Evolutionary conservation across 2,329 filamentous ascomycete species (phyloP).

Genomic region (Apiospora hydei): DNA sequence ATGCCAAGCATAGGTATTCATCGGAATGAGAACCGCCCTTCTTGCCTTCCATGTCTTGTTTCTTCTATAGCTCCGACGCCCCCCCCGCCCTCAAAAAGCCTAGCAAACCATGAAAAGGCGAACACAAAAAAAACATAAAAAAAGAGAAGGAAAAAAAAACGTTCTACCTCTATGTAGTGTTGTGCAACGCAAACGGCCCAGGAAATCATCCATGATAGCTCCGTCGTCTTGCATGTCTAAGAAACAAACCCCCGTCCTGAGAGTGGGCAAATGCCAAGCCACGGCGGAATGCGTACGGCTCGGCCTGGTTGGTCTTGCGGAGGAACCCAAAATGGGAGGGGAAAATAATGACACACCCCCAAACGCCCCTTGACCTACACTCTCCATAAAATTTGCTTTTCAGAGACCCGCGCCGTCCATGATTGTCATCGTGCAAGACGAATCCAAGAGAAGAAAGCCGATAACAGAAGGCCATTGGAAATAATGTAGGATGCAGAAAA

Average conservation of each 20-base stretch:
- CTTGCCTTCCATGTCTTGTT: slow-evolving; percentile 7
- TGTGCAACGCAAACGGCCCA: slow-evolving; percentile 8
- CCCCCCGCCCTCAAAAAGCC: neutral
- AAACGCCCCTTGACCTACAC: slow-evolving; percentile 13
- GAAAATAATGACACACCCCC: neutral
- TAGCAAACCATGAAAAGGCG: neutral
- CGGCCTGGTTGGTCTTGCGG: neutral
- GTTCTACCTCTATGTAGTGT: slow-evolving; percentile 15
- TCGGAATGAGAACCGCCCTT: slow-evolving; percentile 9
- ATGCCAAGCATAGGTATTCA: slow-evolving; percentile 1
- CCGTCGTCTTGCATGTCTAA: slow-evolving; percentile 13
- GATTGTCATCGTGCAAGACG: slow-evolving; percentile 15
- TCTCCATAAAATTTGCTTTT: slow-evolving; percentile 13
- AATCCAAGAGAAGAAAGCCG: slow-evolving; percentile 16
- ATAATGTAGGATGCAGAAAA: slow-evolving; percentile 18
- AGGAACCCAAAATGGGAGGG: neutral
- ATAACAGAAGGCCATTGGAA: slow-evolving; percentile 8
- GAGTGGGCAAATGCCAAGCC: neutral
- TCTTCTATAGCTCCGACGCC: slow-evolving; percentile 19
- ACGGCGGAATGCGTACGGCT: neutral
- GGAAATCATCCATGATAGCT: neutral
- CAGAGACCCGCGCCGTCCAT: slow-evolving; percentile 14
- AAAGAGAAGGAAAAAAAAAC: neutral
- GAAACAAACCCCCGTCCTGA: neutral
- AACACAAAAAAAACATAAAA: neutral